Evolutionary conservation across 352 stramenopile species (phyloP), one percentile per base, ranked within the genome.

Genomic region (Globisporangium nunn): DNA sequence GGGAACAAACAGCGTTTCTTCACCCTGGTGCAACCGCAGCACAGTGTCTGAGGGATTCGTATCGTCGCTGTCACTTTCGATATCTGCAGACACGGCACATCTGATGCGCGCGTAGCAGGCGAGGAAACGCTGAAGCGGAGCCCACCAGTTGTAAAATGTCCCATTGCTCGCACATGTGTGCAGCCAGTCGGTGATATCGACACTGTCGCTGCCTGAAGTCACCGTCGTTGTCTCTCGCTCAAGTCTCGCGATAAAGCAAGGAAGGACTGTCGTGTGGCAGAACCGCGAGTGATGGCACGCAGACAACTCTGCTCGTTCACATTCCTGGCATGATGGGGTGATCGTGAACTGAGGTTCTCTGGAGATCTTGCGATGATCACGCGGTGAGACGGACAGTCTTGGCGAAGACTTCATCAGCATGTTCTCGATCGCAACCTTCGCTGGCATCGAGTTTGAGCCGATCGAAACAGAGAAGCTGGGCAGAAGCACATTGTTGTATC

Each of bases 121-220:
- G 7, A 76, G 44, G 48, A 67, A 71, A 14, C 46, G 44, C 50
- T 73, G 59, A 6, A 76, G 39, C 0, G 59, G 53, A 11, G 58
- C 50, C 65, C 62, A 73, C 65, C 68, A 71, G 14, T 61, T 56
- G 44, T 65, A 62, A 31, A 68, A 72, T 6, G 43, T 30, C 4
- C 5, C 15, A 6, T 2, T 30, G 31, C 41, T 61, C 35, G 29
- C 47, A 18, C 48, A 62, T 4, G 30, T 31, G 10, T 33, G 54
- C 3, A 54, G 30, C 47, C 56, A 46, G 2, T 44, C 31, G 0
- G 30, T 50, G 35, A 67, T 15, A 17, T 67, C 50, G 31, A 28
- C 2, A 28, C 7, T 37, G 33, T 37, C 1, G 33, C 33, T 8
- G 10, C 33, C 33, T 37, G 33, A 0, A 37, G 3, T 23, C 23